Evolutionary conservation across 257 asterid species (phyloP), one percentile per base, ranked within the genome.

Genomic region (Ligustrum vulgare): DNA sequence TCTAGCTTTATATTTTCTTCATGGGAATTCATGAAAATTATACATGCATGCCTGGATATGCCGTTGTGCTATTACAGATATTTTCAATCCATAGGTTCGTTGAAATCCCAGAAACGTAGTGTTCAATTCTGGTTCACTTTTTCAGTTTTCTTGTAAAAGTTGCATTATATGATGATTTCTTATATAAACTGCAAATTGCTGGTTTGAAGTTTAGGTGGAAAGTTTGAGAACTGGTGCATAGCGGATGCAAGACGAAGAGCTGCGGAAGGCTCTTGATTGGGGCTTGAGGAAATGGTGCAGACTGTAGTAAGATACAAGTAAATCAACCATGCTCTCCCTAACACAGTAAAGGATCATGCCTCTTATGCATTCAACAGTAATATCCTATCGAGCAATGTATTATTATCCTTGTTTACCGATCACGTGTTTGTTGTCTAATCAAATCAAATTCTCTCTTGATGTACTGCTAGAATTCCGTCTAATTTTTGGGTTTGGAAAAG

Each of bases 211-310:
- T 6, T 45, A 80, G 98, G 86, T 70, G 96, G 81, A 36, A 96
- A 92, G 82, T 86, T 75, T 72, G 90, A 85, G 73, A 91, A 89
- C 13, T 93, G 88, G 85, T 93, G 99, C 92, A 72, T 90, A 77
- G 98, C 97, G 5, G 97, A 95, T 58, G 96, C 84, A 86, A 78
- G 98, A 86, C 15, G 92, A 75, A 0, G 88, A 79, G 76, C 71
- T 92, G 81, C 60, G 71, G 83, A 74, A 43, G 4, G 98, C 98
- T 2, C 70, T 82, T 80, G 81, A 76, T 28, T 93, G 98, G 99
- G 98, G n/a, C 97, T 2, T 95, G 98, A 34, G 69, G 69, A 25
- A 91, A 91, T 67, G 99, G 98, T 0, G 97, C 91, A 31, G 85
- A 91, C 68, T 95, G 99, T 81, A 65, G 83, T 6, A 74, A 82